A percentile compares a stretch with the other conserved stretches of the same genome.
phyloP scores from a whole-genome alignment of 192 early-diverging fungal genomes.

The Geosiphon pyriformis region DNA sequence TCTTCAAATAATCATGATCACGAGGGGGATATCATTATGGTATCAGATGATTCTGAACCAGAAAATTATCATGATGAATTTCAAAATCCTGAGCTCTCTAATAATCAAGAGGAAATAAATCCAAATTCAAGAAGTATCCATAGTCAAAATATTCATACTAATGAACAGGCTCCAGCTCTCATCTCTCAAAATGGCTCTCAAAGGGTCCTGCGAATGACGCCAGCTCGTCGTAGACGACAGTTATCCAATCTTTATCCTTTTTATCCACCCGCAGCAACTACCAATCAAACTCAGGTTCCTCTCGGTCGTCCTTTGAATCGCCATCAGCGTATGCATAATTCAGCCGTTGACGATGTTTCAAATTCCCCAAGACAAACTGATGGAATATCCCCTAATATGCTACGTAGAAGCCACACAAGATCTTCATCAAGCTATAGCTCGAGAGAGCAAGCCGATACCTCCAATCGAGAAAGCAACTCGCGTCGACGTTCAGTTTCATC shows the following conservation, averaged over 20 bases:
- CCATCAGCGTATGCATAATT: conserved; percentile 11
- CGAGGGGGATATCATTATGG: conserved; percentile 15
- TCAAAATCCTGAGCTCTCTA: conserved; percentile 5
- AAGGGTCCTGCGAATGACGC: conserved; percentile 11
- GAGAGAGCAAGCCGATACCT: neutral
- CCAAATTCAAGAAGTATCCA: neutral
- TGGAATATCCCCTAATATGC: conserved; percentile 1
- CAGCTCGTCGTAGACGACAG: conserved; percentile 10
- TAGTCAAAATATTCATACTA: neutral
- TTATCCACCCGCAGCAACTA: conserved; percentile 7
- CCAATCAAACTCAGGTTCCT: conserved; percentile 5
- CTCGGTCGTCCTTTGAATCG: conserved; percentile 2
- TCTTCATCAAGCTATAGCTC: conserved; percentile 17
- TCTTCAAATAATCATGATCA: conserved; percentile 14
- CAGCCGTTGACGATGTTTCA: conserved; percentile 8
- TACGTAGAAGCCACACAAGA: conserved; percentile 8
- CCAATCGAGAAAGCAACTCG: neutral
- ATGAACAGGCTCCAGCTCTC: neutral
- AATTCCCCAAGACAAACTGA: conserved; percentile 11
- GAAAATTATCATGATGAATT: neutral
- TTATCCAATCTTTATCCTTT: conserved; percentile 5
- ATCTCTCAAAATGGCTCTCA: conserved; percentile 6
- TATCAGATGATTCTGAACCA: conserved; percentile 7
- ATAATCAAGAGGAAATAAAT: neutral
- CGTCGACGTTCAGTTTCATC: neutral